Conservation (phyloP, 352 stramenopile genomes). For the Discostella stelligera region DNA sequence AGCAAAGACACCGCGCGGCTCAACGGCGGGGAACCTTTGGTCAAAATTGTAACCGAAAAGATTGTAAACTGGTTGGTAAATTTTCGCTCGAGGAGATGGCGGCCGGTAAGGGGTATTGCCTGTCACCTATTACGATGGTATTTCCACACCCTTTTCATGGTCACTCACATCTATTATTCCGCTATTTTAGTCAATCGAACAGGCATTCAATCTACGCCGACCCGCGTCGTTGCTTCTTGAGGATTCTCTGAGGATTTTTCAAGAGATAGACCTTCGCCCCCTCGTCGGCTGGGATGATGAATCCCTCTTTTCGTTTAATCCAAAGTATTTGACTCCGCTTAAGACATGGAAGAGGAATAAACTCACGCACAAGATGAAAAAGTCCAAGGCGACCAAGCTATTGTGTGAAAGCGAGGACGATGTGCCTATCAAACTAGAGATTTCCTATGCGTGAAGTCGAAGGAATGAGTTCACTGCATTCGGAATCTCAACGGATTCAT, state of each 20-base stretch:
- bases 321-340: constrained; percentile 17
- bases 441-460: neutral
- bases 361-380: neutral
- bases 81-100: constrained; percentile 54
- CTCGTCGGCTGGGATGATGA: constrained; percentile 26
- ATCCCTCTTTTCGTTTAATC: constrained; percentile 18
- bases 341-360: constrained; percentile 18
- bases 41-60: constrained; percentile 14
- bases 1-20: constrained; percentile 1
- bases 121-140: neutral
- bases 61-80: constrained; percentile 38
- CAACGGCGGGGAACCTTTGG: neutral
- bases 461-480: constrained; percentile 1
- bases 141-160: neutral
- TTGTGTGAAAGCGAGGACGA: neutral
- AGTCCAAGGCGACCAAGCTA: constrained; percentile 8
- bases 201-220: constrained; percentile 51
- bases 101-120: constrained; percentile 17
- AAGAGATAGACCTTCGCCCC: constrained; percentile 19
- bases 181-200: constrained; percentile 37
- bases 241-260: constrained; percentile 58
- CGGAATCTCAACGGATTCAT: neutral
- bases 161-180: neutral
- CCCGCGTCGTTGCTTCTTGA: constrained; percentile 47
- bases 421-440: neutral